phyloP scores from a whole-genome alignment of 192 early-diverging fungal species.

The Obelidium mucronatum region DNA sequence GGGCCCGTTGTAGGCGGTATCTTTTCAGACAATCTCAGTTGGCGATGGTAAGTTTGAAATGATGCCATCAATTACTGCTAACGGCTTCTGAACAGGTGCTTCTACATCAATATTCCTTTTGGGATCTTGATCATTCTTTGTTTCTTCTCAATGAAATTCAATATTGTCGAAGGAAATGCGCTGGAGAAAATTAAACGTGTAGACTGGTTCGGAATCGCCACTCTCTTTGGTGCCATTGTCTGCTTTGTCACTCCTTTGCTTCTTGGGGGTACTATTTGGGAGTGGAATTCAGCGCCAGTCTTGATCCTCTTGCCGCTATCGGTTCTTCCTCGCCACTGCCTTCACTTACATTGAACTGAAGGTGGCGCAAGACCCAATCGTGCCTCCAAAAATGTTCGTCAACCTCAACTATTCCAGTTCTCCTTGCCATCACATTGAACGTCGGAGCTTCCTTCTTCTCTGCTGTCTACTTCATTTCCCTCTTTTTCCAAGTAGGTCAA shows the following conservation, averaged over 20 bases:
- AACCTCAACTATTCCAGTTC: neutral
- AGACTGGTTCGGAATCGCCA: slow-evolving; percentile 66
- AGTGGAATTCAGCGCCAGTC: slow-evolving; percentile 61
- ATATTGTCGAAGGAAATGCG: slow-evolving; percentile 55
- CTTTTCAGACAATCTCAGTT: slow-evolving; percentile 67
- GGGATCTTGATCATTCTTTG: slow-evolving; percentile 68
- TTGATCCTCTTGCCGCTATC: slow-evolving; percentile 73
- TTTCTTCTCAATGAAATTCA: slow-evolving; percentile 66
- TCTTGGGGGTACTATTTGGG: slow-evolving; percentile 72
- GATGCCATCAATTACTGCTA: too few relatives aligned
- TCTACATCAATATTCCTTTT: slow-evolving; percentile 78
- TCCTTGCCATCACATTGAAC: slow-evolving; percentile 6
- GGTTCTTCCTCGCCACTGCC: slow-evolving; percentile 58
- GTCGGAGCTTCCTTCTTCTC: slow-evolving; percentile 18
- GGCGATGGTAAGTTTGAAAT: slow-evolving; percentile 44
- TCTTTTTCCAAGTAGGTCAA: slow-evolving; percentile 84
- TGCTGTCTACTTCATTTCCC: slow-evolving; percentile 20
- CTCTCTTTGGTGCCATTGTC: slow-evolving; percentile 4
- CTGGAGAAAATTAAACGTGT: slow-evolving; percentile 70
- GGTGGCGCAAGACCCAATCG: slow-evolving; percentile 68
- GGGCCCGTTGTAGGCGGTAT: slow-evolving; percentile 89
- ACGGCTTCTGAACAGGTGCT: slow-evolving; percentile 28
- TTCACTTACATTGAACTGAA: slow-evolving; percentile 71
- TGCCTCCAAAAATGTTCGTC: slow-evolving; percentile 51
- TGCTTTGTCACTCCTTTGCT: slow-evolving; percentile 56